A percentile compares a stretch with the other conserved stretches of the same genome.
Conservation (phyloP, 495 filamentous ascomycete genomes). For the Aspergillus incahuasiensis region DNA sequence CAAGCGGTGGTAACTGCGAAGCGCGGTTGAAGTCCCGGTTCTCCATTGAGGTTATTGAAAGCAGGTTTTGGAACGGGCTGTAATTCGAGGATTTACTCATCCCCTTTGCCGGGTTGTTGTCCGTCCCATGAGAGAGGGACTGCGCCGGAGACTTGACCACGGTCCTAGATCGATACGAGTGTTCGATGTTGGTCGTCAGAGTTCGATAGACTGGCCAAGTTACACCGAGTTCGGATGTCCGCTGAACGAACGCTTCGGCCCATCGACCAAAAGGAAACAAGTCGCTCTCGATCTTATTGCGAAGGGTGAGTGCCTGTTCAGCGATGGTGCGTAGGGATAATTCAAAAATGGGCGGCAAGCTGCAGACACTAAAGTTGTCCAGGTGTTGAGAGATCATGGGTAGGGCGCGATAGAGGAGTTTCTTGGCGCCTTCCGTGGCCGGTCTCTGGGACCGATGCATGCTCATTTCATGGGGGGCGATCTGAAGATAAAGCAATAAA, state of each 20-base stretch:
- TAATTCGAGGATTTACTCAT: background rate
- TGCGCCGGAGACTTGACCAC: constrained; percentile 8
- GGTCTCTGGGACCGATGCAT: constrained; percentile 34
- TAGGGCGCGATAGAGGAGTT: constrained; percentile 39
- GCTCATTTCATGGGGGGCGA: constrained; percentile 32
- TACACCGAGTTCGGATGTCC: constrained; percentile 22
- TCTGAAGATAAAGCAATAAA: constrained; percentile 39
- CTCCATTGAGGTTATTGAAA: constrained; percentile 4
- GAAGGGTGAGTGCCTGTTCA: constrained; percentile 34
- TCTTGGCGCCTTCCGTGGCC: constrained; percentile 40
- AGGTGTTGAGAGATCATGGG: constrained; percentile 44
- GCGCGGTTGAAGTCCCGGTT: constrained; percentile 6
- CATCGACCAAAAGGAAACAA: constrained; percentile 37
- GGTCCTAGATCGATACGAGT: constrained; percentile 28
- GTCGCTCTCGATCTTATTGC: constrained; percentile 30
- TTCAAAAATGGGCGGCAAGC: constrained; percentile 46
- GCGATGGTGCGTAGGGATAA: constrained; percentile 36
- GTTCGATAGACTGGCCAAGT: constrained; percentile 39
- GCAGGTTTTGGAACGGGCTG: constrained; percentile 6
- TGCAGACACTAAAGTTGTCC: constrained; percentile 43
- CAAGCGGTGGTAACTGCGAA: constrained; percentile 5
- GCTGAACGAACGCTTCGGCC: constrained; percentile 36
- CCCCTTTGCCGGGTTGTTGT: constrained; percentile 1
- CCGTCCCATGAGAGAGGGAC: constrained; percentile 7
- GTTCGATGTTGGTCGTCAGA: constrained; percentile 30